Base-by-base conservation (phyloP, 2,329 filamentous ascomycete genomes). In the Neophaeococcomyces mojaviensis region DNA sequence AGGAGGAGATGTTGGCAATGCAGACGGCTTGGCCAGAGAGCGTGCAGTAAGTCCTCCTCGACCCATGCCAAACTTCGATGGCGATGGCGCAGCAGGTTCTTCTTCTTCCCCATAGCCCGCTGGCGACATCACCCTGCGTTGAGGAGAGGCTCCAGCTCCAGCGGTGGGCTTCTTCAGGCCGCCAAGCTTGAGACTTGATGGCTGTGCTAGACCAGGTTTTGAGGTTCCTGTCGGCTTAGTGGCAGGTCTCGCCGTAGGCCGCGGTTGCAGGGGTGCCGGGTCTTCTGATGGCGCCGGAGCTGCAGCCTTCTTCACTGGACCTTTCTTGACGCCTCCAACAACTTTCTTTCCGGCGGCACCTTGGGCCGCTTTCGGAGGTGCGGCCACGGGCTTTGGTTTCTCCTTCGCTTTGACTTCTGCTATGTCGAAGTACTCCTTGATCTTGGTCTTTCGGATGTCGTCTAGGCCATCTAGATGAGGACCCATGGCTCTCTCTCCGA, bases 401-500 rank as follows among this genome's bases (percentile, higher is more conserved):
- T 88, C 88, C 62, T 92, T 94, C 22, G 87, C 84, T 62, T 88
- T 89, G 44, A 94, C 87, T 61, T 90, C 82, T 22, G 86, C 87
- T 4, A 77, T 74, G 46, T 90, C 86, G 49, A 82, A 86, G 63
- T 81, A 97, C 64, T 98, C 92, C 69, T 94, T 96, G 63, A 97
- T 86, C 66, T 96, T 98, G 51, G 76, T 85, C 69, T 95, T 97
- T 50, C 89, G 80, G 55, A 97, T 97, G 19, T 98, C 92, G 61
- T 98, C 92, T 2, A 98, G 73, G 2, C 88, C 88, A 53, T 96
- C 90, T 13, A 98, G 70, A 62, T 94, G 86, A 7, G 87, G 84
- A 35, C 85, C 88, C 92, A 98, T 98, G 43, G 86, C 86, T 47
- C 92, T 81, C 65, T 98, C 94, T 34, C 92, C 90, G 70, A 97